Evolutionary conservation across 495 filamentous ascomycete species (phyloP).

Genomic region (Penicillium odoratum): DNA sequence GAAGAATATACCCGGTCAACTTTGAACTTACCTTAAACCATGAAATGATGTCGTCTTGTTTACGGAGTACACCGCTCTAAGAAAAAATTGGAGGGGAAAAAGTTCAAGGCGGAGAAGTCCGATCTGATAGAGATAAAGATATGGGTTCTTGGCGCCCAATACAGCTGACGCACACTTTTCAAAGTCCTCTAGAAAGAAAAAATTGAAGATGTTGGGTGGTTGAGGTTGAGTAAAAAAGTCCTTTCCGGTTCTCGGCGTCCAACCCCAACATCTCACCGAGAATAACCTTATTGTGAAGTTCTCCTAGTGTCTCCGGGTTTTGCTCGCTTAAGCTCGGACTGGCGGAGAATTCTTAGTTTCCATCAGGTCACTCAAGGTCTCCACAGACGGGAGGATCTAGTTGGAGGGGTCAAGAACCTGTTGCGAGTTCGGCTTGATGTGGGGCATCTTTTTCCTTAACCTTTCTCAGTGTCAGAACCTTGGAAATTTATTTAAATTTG

Average conservation of each 20-base stretch:
- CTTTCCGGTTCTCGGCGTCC: slow-evolving; percentile 18
- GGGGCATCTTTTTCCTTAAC: too few relatives aligned
- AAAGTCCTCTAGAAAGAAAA: neutral
- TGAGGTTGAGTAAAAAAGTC: slow-evolving; percentile 20
- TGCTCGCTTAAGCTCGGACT: neutral
- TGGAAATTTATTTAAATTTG: too few relatives aligned
- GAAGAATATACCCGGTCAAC: neutral
- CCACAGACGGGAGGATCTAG: too few relatives aligned
- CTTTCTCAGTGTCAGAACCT: too few relatives aligned
- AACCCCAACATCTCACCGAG: slow-evolving; percentile 20
- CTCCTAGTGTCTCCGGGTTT: too few relatives aligned
- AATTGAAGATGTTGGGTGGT: neutral
- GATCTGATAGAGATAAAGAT: slow-evolving; percentile 1
- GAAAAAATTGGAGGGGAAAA: neutral
- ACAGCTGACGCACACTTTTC: too few relatives aligned
- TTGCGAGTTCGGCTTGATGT: neutral
- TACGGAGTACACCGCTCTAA: neutral
- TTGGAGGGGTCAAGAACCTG: too few relatives aligned
- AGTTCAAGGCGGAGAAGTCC: neutral
- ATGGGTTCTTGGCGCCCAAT: slow-evolving; percentile 7
- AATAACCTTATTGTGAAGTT: slow-evolving; percentile 16
- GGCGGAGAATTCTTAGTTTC: neutral
- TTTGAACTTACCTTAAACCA: neutral
- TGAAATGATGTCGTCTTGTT: too few relatives aligned
- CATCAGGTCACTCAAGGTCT: neutral